Evolutionary conservation across 768 basidiomycete genomes (phyloP), one percentile per base, ranked within the genome.

Genomic region (Punctularia strigosozonata): DNA sequence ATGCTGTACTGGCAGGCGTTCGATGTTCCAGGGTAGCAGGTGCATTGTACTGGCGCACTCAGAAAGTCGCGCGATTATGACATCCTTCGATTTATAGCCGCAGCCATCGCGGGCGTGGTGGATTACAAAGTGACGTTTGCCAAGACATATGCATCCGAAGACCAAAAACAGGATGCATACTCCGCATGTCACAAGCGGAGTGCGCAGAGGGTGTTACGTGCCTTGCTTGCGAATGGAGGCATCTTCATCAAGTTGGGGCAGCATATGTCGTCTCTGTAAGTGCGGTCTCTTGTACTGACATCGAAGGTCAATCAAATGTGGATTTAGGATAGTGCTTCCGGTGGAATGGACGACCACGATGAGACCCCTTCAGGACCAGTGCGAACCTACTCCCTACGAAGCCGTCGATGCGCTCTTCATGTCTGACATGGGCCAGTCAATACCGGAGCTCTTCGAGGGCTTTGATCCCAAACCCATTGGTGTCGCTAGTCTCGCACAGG

Each of bases 401-500:
- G 80, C 80, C 42, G 57, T 97, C 8, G 75, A 90, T 46, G 61
- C 58, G 1, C 71, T 98, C 49, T 82, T 98, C 56, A 48, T 78
- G 14, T 63, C 68, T 6, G 95, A 98, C 55, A 80, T 90, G 57
- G 88, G 84, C 5, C 54, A 59, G 26, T 65, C 75, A 0, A 71
- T 95, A 25, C 63, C 68, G 2, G 81, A 85, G 15, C 57, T 90
- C 23, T 97, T 98, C 50, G 74, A 76, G 10, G 75, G 88, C 43
- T 94, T 98, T 52, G 78, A 95, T 47, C 77, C 77, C 4, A 63
- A 67, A 14, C 95, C 95, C 5, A 86, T 98, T 32, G 95, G 95
- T 3, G 90, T 97, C 13, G 95, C 95, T 10, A 94, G 89, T 50
- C 61, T 97, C 25, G 95, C 95, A 4, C 95, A 99, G 58, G 95